phyloP scores from a whole-genome alignment of 441 rosid genomes.

The Corymbia calophylla region DNA sequence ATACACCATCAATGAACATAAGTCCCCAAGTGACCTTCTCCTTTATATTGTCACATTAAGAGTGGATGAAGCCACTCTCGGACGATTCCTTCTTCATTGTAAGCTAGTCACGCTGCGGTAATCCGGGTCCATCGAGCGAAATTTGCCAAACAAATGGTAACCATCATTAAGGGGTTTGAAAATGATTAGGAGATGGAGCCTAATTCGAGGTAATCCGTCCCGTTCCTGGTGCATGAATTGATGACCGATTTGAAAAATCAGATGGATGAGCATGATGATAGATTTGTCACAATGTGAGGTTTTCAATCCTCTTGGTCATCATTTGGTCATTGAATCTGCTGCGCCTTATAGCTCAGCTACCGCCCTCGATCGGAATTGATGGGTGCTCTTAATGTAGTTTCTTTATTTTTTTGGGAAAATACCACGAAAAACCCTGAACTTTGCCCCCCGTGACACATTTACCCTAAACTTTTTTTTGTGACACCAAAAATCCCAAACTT shows the following conservation, averaged over 20 bases:
- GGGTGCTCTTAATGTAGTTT: background rate
- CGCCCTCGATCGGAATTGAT: background rate
- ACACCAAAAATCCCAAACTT: too few species aligned
- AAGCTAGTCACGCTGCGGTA: background rate
- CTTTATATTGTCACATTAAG: background rate
- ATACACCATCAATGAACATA: background rate
- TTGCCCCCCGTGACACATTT: too few species aligned
- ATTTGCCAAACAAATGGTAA: background rate
- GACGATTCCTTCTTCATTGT: background rate
- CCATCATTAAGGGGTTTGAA: background rate
- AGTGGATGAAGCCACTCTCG: background rate
- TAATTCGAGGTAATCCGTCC: background rate
- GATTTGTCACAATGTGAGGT: background rate
- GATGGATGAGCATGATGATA: background rate
- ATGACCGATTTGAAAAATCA: background rate
- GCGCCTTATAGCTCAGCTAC: background rate
- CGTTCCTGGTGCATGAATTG: background rate
- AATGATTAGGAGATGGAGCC: background rate
- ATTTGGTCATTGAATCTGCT: background rate
- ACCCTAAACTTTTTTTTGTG: too few species aligned
- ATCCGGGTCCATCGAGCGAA: background rate
- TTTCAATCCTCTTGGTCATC: background rate
- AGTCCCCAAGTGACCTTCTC: background rate
- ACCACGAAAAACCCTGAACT: too few species aligned
- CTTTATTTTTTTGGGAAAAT: too few species aligned